Conservation (phyloP, 2,329 filamentous ascomycete genomes). For the Drechmeria coniospora region DNA sequence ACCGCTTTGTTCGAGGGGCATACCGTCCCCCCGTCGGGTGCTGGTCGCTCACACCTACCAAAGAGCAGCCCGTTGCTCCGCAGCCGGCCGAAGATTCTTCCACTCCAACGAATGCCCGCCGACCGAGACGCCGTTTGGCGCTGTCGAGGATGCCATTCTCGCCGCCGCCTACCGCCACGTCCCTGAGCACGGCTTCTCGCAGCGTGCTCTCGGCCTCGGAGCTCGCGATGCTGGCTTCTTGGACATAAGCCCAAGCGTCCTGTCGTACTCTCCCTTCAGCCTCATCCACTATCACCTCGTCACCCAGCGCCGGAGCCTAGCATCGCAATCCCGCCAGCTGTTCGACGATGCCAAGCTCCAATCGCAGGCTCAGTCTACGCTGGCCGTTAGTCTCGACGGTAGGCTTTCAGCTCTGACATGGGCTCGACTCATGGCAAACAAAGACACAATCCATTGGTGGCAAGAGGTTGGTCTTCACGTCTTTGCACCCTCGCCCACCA, state of each 20-base stretch:
- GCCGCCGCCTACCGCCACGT: constrained; percentile 67
- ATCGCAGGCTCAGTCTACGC: constrained; percentile 9
- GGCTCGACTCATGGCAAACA: constrained; percentile 63
- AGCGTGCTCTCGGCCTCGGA: constrained; percentile 56
- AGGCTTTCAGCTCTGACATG: constrained; percentile 60
- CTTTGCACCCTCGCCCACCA: not conserved
- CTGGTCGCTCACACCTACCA: not conserved
- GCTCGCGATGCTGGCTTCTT: constrained; percentile 75
- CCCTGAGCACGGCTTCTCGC: constrained; percentile 69
- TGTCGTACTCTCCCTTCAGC: constrained; percentile 67
- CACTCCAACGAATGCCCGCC: constrained; percentile 59
- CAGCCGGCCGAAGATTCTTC: constrained; percentile 29
- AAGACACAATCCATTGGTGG: constrained; percentile 58
- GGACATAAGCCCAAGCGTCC: constrained; percentile 69
- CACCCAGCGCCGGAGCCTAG: constrained; percentile 47
- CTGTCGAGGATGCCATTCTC: constrained; percentile 61
- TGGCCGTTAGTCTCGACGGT: constrained; percentile 30
- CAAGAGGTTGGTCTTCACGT: constrained; percentile 51
- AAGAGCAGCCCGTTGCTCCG: too few species aligned
- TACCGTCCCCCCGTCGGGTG: not conserved
- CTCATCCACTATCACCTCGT: constrained; percentile 67
- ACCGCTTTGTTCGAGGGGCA: too few species aligned
- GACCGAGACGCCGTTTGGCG: constrained; percentile 44
- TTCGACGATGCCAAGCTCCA: too few species aligned
- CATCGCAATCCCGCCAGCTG: constrained; percentile 20